Conservation (phyloP, 1,284 basidiomycete genomes). For the Xerocomus nothofagi region DNA sequence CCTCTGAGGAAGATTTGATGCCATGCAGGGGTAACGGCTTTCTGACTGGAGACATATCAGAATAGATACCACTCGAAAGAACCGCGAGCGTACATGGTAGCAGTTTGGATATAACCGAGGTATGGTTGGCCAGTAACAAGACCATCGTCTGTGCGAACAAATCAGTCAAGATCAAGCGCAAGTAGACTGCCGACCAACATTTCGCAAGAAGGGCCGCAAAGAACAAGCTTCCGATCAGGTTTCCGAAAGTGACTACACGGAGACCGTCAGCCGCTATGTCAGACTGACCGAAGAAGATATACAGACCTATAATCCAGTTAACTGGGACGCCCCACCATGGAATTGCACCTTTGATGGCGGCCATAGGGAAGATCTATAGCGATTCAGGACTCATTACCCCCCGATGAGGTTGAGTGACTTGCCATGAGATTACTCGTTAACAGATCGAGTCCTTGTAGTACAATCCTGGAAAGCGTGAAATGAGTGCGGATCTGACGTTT, state of each 20-base stretch:
- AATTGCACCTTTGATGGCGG: conserved; percentile 54
- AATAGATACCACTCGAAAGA: background rate
- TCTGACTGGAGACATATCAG: conserved; percentile 43
- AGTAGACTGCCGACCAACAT: conserved; percentile 42
- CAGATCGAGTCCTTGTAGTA: conserved; percentile 67
- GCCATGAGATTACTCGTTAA: conserved; percentile 80
- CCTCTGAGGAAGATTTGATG: conserved; percentile 75
- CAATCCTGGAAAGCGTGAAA: conserved; percentile 50
- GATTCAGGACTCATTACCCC: background rate
- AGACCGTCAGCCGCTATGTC: conserved; percentile 2
- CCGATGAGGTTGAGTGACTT: conserved; percentile 7
- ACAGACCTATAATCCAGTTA: conserved; percentile 65
- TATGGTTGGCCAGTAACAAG: conserved; percentile 62
- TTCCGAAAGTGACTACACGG: conserved; percentile 63
- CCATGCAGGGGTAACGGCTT: conserved; percentile 66
- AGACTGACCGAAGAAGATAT: background rate
- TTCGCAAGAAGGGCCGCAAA: conserved; percentile 67
- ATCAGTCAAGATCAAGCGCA: background rate
- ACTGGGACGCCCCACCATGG: conserved; percentile 68
- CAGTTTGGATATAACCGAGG: conserved; percentile 47
- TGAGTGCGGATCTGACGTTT: background rate
- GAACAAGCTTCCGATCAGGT: conserved; percentile 69
- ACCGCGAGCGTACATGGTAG: conserved; percentile 50
- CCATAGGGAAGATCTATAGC: conserved; percentile 66
- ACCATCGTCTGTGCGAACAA: conserved; percentile 46